A percentile compares a stretch with the other conserved stretches of the same genome.
These are phyloP conservation scores for Ascochyta rabiei DNA, from an alignment of 2,329 filamentous ascomycete species.

Conservation along the genomic window DNA sequence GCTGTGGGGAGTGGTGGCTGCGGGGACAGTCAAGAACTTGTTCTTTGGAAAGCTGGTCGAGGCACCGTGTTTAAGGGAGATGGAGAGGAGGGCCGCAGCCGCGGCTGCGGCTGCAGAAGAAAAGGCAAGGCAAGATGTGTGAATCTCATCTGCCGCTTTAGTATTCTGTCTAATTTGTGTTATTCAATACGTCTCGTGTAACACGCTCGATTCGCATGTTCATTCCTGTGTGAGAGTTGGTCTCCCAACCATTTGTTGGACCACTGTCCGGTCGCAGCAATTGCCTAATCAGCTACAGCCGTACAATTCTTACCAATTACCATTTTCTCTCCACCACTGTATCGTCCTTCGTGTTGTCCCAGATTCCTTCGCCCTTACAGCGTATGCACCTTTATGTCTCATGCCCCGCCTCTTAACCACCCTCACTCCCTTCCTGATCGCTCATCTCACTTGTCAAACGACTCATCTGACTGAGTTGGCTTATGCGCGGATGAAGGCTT, in stretches of 20 bases:
- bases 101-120: conserved; percentile 15
- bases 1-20: conserved; percentile 61
- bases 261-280: neutral
- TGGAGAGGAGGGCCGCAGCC: conserved; percentile 25
- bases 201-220: too few relatives aligned
- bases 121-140: conserved; percentile 16
- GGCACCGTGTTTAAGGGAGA: conserved; percentile 57
- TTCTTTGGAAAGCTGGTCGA: conserved; percentile 58
- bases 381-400: conserved; percentile 54
- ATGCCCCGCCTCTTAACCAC: conserved; percentile 46
- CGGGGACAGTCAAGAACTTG: conserved; percentile 56
- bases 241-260: neutral
- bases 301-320: conserved; percentile 67
- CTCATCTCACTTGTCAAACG: conserved; percentile 54
- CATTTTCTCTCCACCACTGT: conserved; percentile 53
- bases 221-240: neutral
- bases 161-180: too few relatives aligned
- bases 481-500: conserved; percentile 48
- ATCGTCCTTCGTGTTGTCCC: neutral
- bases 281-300: conserved; percentile 9
- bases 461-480: conserved; percentile 62
- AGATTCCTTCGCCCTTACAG: conserved; percentile 62
- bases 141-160: neutral
- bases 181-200: too few relatives aligned
- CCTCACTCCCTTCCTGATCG: conserved; percentile 47